Conservation (phyloP, 176 grass and related monocot species). For the Carex cristatella region DNA sequence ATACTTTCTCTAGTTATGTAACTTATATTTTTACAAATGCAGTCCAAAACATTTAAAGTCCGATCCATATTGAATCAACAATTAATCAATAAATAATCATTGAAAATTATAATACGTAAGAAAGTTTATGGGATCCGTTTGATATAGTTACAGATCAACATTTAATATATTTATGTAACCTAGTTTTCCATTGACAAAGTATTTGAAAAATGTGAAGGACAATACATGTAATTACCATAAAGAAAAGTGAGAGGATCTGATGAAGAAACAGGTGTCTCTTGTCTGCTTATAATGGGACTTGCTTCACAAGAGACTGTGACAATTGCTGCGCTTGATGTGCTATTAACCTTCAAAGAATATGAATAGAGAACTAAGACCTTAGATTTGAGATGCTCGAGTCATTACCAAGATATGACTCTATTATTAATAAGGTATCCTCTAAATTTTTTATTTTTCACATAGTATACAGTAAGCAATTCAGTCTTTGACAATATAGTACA, state of each 20-base stretch:
- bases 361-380: background rate
- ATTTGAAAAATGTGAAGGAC: background rate
- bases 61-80: background rate
- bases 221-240: constrained; percentile 43
- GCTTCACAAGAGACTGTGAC: constrained; percentile 53
- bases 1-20: background rate
- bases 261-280: constrained; percentile 58
- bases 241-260: constrained; percentile 69
- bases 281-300: constrained; percentile 76
- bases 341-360: constrained; percentile 42
- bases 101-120: background rate
- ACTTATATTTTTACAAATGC: background rate
- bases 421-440: background rate
- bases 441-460: background rate
- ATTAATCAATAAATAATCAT: background rate
- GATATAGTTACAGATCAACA: background rate
- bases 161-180: background rate
- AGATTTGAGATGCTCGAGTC: background rate
- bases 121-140: background rate
- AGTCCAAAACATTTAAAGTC: background rate
- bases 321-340: constrained; percentile 38
- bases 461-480: background rate
- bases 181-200: background rate
- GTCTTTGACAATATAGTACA: background rate
- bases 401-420: background rate